Evolutionary conservation across 345 rosid genomes (phyloP), one percentile per base, ranked within the genome.

Genomic region (Gynandropsis gynandra): DNA sequence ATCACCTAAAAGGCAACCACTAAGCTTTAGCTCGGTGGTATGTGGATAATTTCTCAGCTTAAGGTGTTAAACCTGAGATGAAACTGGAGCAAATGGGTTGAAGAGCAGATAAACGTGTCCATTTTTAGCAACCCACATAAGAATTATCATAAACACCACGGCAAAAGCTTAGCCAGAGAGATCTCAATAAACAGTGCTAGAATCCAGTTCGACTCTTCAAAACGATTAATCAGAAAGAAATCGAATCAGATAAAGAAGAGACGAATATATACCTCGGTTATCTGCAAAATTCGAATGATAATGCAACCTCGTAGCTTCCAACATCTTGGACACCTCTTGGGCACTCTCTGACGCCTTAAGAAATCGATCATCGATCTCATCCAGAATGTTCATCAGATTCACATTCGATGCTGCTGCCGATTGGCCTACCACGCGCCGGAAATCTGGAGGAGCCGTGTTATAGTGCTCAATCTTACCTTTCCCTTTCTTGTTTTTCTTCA

Each of bases 281-380:
- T 92, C 97, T 0, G 95, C 95, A 17, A 85, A 87, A 75, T 87
- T 92, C 17, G 98, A 82, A 50, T 92, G 98, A 63, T 85, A 92
- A 78, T 87, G 98, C 57, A 87, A 35, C 71, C 83, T 81, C 13
- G 93, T 85, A 16, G 94, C 94, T 70, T 92, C 98, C 29, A 92
- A 76, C 93, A 92, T 67, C 66, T 78, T 85, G 14, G 84, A 76
- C 11, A 92, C 94, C 59, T 85, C 94, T 54, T 75, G 89, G 4
- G 98, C 95, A 17, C 78, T 72, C 62, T 92, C 90, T 0, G 90
- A 85, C 3, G 95, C 83, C 66, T 76, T 87, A 32, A 87, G 61
- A 75, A 87, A 92, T 53, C 82, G 77, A 54, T 92, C 97, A 72
- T 92, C 98, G 43, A 92, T 76, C 59, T 58, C 70, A 24, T 53